These are phyloP conservation scores for Alternaria longipes DNA, from an alignment of 2,329 filamentous ascomycete species.

Conservation along the genomic window DNA sequence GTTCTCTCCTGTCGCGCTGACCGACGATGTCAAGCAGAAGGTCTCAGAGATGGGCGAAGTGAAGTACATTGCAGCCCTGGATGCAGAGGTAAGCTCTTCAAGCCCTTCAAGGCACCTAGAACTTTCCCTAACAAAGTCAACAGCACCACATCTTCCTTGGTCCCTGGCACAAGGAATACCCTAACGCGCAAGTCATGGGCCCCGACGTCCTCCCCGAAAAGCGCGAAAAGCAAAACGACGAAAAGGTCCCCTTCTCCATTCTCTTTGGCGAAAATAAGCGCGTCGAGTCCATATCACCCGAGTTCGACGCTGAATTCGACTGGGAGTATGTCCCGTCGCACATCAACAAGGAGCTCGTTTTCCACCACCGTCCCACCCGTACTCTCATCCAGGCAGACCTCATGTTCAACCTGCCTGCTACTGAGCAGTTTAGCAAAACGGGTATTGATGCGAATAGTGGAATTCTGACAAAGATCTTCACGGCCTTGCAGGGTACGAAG, in stretches of 20 bases:
- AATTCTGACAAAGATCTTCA: slow-evolving; percentile 66
- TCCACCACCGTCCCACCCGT: slow-evolving; percentile 79
- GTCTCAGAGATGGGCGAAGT: slow-evolving; percentile 70
- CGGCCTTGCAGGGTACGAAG: slow-evolving; percentile 66
- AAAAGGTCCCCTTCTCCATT: slow-evolving; percentile 70
- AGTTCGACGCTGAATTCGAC: slow-evolving; percentile 88
- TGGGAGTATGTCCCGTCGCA: slow-evolving; percentile 83
- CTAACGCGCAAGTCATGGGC: slow-evolving; percentile 80
- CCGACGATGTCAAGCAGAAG: slow-evolving; percentile 73
- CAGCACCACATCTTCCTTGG: slow-evolving; percentile 91
- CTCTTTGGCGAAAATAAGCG: slow-evolving; percentile 61
- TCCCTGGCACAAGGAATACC: slow-evolving; percentile 82
- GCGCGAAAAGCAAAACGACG: slow-evolving; percentile 68
- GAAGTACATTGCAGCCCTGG: slow-evolving; percentile 85
- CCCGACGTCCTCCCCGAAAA: slow-evolving; percentile 86
- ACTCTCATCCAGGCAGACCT: slow-evolving; percentile 90
- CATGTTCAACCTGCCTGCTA: slow-evolving; percentile 88
- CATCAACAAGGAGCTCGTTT: slow-evolving; percentile 86
- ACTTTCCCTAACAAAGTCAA: neutral
- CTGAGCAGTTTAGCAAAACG: slow-evolving; percentile 76
- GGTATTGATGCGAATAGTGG: slow-evolving; percentile 65
- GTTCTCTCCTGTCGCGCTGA: slow-evolving; percentile 91
- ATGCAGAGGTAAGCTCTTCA: slow-evolving; percentile 68
- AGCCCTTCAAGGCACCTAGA: neutral
- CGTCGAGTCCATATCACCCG: slow-evolving; percentile 67